A percentile compares a stretch with the other conserved stretches of the same genome.
Conservation (phyloP, 1,284 basidiomycete genomes). For the Xerocomus amazonicus region DNA sequence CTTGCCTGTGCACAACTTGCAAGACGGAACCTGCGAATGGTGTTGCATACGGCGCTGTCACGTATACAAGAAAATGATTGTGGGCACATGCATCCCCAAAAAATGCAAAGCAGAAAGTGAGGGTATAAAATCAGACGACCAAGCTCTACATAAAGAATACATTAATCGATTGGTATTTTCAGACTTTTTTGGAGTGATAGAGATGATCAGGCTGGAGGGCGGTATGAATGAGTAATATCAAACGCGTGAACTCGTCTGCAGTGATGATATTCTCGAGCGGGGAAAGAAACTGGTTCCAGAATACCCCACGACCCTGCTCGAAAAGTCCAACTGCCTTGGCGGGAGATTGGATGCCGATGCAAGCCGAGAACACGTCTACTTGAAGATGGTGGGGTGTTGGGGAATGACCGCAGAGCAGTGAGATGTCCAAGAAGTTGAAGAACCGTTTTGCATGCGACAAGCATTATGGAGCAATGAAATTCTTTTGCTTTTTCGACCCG, state of each 20-base stretch:
- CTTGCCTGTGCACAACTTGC: no score
- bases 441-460: constrained; percentile 3
- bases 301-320: constrained; percentile 1
- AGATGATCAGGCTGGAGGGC: background rate
- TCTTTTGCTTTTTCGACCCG: constrained; percentile 1
- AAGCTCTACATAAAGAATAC: no score
- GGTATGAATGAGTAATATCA: background rate
- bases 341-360: background rate
- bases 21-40: no score
- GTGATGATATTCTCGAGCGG: background rate
- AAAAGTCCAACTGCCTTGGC: background rate
- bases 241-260: background rate
- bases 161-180: background rate
- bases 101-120: no score
- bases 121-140: no score
- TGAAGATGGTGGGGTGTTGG: background rate
- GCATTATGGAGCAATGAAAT: background rate
- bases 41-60: no score
- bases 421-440: constrained; percentile 1
- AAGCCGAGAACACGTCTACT: constrained; percentile 1
- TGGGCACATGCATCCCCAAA: no score
- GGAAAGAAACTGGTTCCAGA: background rate
- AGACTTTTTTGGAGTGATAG: background rate
- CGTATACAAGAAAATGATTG: no score
- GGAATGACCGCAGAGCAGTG: background rate